phyloP scores from a whole-genome alignment of 2,329 filamentous ascomycete genomes.

The Phyllosticta citrichinensis region DNA sequence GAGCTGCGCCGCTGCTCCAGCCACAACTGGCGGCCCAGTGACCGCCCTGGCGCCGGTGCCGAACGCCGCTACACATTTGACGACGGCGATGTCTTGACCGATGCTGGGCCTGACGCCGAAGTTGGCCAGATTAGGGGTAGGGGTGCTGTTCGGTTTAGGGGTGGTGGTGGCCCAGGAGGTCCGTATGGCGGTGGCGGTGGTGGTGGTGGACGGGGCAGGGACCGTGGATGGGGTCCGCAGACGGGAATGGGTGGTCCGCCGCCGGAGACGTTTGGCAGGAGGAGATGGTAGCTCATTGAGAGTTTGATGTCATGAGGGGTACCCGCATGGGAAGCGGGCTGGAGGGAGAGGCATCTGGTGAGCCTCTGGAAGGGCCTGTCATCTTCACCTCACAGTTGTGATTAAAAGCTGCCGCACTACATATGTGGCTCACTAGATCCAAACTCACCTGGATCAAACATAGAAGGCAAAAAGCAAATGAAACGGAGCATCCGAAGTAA shows the following conservation, averaged over 20 bases:
- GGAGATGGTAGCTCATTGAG: background rate
- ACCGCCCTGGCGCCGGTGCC: background rate
- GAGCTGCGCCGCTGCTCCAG: conserved; percentile 40
- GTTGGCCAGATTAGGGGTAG: conserved; percentile 11
- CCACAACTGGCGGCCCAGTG: conserved; percentile 26
- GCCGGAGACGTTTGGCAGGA: background rate
- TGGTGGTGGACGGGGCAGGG: conserved; percentile 10
- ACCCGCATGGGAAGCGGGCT: too few relatives aligned
- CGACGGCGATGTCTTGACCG: conserved; percentile 33
- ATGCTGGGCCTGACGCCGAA: conserved; percentile 27
- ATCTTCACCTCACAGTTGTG: too few relatives aligned
- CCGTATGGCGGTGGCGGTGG: conserved; percentile 13
- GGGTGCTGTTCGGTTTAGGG: conserved; percentile 14
- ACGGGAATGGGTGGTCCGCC: conserved; percentile 3
- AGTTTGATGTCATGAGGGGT: background rate
- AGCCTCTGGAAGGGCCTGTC: too few relatives aligned
- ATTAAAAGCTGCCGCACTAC: background rate
- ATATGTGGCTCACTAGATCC: background rate
- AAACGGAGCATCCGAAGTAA: background rate
- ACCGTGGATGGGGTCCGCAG: conserved; percentile 9
- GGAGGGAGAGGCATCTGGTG: too few relatives aligned
- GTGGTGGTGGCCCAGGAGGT: conserved; percentile 10
- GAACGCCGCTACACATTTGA: conserved; percentile 35
- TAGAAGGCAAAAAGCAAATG: background rate
- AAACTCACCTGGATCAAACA: background rate